phyloP scores from a whole-genome alignment of 176 grass and related monocot species.

The Cenchrus purpureus region DNA sequence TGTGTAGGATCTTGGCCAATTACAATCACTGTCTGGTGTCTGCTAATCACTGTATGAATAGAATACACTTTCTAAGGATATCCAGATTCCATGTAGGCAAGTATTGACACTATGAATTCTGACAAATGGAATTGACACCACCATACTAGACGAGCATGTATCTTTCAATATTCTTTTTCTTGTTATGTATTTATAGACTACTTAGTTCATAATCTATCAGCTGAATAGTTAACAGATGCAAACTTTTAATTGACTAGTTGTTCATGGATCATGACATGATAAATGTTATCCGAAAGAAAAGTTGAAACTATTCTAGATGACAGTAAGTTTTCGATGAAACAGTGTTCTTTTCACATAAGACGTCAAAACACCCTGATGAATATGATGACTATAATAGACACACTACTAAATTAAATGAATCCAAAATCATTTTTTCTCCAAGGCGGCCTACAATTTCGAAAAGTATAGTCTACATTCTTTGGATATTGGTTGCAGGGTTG shows the following conservation, averaged over 20 bases:
- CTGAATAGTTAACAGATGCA: constrained; percentile 23
- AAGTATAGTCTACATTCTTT: constrained; percentile 43
- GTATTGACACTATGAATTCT: constrained; percentile 19
- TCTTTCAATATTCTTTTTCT: constrained; percentile 30
- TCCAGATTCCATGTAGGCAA: constrained; percentile 34
- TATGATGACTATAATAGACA: not conserved
- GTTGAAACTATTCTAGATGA: not conserved
- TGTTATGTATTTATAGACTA: constrained; percentile 20
- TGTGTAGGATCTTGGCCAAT: constrained; percentile 1
- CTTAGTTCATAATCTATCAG: constrained; percentile 1
- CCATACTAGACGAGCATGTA: constrained; percentile 2
- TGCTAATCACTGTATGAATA: not conserved
- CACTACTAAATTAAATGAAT: constrained; percentile 2
- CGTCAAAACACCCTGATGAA: not conserved
- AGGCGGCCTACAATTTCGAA: constrained; percentile 22
- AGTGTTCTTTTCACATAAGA: not conserved
- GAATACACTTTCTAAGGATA: constrained; percentile 32
- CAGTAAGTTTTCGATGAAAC: not conserved
- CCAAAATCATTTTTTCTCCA: not conserved
- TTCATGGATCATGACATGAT: constrained; percentile 15
- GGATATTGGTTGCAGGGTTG: constrained; percentile 43
- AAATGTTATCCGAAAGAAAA: constrained; percentile 12
- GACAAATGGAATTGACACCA: constrained; percentile 16
- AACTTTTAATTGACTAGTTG: not conserved
- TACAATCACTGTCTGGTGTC: constrained; percentile 11